phyloP scores from a whole-genome alignment of 371 early-diverging fungal species.

The Umbelopsis sp. region DNA sequence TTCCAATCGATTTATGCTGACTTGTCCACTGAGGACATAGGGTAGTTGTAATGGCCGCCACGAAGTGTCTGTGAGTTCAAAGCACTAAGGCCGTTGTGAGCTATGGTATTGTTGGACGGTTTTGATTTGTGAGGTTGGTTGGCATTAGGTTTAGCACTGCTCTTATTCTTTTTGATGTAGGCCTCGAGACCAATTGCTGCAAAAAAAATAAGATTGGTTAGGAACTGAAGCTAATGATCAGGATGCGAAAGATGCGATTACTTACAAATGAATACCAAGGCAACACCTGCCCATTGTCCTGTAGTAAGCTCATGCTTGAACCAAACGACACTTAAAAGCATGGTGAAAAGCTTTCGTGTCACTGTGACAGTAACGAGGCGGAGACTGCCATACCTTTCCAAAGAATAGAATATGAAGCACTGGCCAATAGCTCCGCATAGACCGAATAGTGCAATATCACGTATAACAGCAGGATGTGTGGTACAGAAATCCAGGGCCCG shows the following conservation, averaged over 20 bases:
- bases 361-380: conserved; percentile 93
- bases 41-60: conserved; percentile 4
- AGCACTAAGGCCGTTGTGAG: conserved; percentile 12
- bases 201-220: background rate
- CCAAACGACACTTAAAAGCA: conserved; percentile 89
- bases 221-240: background rate
- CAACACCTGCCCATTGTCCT: conserved; percentile 90
- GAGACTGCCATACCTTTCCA: conserved; percentile 91
- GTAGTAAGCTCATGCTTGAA: conserved; percentile 78
- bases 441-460: conserved; percentile 87
- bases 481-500: conserved; percentile 78
- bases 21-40: conserved; percentile 13
- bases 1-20: background rate
- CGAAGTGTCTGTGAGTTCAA: conserved; percentile 4
- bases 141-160: conserved; percentile 8
- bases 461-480: conserved; percentile 75
- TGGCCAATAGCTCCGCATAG: conserved; percentile 96
- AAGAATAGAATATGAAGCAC: conserved; percentile 95
- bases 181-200: conserved; percentile 75
- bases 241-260: background rate
- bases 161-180: conserved; percentile 57
- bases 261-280: conserved; percentile 81
- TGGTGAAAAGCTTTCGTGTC: conserved; percentile 95
- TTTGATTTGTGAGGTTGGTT: background rate
- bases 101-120: background rate